Percentiles rank a stretch among this genome's conserved stretches.
These are phyloP conservation scores for Staphylotrichum tortipilum DNA, from an alignment of 495 filamentous ascomycete species.

Conservation along the genomic window DNA sequence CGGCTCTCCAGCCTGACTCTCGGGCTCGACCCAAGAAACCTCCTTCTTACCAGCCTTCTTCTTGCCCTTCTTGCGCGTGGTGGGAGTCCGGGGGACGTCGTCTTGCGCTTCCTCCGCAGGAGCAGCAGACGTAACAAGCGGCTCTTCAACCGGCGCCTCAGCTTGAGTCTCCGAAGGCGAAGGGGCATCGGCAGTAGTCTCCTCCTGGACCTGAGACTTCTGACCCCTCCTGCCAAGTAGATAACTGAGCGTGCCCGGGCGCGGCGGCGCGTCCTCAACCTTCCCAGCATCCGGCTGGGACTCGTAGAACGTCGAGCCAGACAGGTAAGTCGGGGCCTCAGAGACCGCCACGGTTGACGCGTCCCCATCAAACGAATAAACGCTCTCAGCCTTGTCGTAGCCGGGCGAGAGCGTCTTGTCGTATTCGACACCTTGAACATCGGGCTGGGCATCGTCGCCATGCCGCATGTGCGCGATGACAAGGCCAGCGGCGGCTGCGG, in stretches of 20 bases:
- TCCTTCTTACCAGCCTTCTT: conserved; percentile 24
- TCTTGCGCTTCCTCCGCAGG: neutral
- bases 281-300: conserved; percentile 21
- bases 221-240: conserved; percentile 7
- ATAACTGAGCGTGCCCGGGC: conserved; percentile 5
- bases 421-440: conserved; percentile 3
- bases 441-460: conserved; percentile 6
- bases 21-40: conserved; percentile 13
- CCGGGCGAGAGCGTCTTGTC: conserved; percentile 11
- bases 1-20: neutral
- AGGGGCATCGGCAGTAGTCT: conserved; percentile 4
- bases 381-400: conserved; percentile 16
- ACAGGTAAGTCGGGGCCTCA: conserved; percentile 24
- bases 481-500: conserved; percentile 13
- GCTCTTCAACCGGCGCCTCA: neutral
- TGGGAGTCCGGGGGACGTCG: conserved; percentile 1
- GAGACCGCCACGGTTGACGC: conserved; percentile 26
- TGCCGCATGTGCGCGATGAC: conserved; percentile 19
- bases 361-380: conserved; percentile 21
- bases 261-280: conserved; percentile 4
- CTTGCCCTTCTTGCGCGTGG: conserved; percentile 22
- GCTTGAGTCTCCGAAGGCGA: neutral
- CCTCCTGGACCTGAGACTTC: conserved; percentile 2
- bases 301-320: conserved; percentile 23
- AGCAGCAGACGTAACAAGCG: neutral